phyloP scores from a whole-genome alignment of 306 rosid species.

The Inga leiocalycina region DNA sequence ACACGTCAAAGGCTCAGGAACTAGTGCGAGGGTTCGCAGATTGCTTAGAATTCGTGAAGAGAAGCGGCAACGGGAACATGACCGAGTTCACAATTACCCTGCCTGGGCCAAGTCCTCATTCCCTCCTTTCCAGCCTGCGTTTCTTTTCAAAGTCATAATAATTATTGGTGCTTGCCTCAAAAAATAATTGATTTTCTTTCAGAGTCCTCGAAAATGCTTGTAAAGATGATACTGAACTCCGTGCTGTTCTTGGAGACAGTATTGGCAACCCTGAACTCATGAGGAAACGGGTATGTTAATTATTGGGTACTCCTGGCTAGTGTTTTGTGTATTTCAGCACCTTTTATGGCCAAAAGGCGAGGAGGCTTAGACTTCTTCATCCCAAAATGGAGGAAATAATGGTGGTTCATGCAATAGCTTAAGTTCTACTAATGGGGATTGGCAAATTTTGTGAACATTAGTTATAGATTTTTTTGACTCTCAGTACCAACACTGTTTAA shows the following conservation, averaged over 20 bases:
- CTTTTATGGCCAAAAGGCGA: neutral
- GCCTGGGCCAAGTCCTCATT: conserved; percentile 80
- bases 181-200: neutral
- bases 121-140: neutral
- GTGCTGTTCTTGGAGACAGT: conserved; percentile 87
- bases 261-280: conserved; percentile 87
- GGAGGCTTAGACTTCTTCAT: neutral
- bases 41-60: conserved; percentile 81
- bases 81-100: conserved; percentile 75
- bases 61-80: conserved; percentile 71
- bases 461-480: neutral
- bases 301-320: neutral
- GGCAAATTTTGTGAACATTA: neutral
- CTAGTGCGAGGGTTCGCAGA: conserved; percentile 79
- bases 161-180: neutral
- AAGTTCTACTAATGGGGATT: neutral
- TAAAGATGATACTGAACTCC: conserved; percentile 77
- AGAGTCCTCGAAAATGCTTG: conserved; percentile 85
- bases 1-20: conserved; percentile 68
- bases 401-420: neutral
- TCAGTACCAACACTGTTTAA: neutral
- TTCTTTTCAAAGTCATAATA: neutral
- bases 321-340: neutral
- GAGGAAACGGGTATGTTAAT: conserved; percentile 61
- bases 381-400: neutral